Evolutionary conservation across 2,329 filamentous ascomycete species (phyloP), one percentile per base, ranked within the genome.

Genomic region (Xylogone sp.): DNA sequence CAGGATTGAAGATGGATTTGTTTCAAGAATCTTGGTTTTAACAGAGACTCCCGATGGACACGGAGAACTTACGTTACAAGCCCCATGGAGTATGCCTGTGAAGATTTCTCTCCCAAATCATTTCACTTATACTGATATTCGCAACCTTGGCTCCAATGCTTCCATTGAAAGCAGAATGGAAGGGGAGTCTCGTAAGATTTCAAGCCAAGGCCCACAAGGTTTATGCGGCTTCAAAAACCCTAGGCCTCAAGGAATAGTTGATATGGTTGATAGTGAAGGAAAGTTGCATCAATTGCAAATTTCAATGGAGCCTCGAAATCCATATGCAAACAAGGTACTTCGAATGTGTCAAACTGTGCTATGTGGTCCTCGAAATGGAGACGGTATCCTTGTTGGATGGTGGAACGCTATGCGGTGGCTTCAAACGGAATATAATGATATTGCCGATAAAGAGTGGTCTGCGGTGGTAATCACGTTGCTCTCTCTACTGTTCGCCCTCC

Each of bases 341-440:
- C 74, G 80, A 27, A 71, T 82, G 16, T 86, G 86, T 62, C 79
- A 79, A 52, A 83, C 85, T 56, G 77, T 87, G 29, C 66, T 91
- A 22, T 81, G 82, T 6, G 72, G 81, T 19, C 73, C 76, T 1
- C 74, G 55, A 79, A 42, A 81, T 70, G 54, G 85, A 74, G 71
- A 87, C 74, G 73, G 74, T 21, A 69, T 90, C 9, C 70, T 88
- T 51, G 77, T 84, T 9, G 82, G 79, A 2, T 92, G 88, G 86
- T 88, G 87, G 79, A 84, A 89, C 63, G 76, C 82, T 19, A 79
- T 87, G 69, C 81, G 83, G 55, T 93, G 88, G 88, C 72, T 89
- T 42, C 71, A 72, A 24, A 62, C 69, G 10, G 75, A 77, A 51
- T 71, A 75, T 3, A 69, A 76, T 3, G 63, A 71, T 7, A 65